Evolutionary conservation across 2,329 filamentous ascomycete genomes (phyloP), one percentile per base, ranked within the genome.

Genomic region (Pseudogymnoascus sp.): DNA sequence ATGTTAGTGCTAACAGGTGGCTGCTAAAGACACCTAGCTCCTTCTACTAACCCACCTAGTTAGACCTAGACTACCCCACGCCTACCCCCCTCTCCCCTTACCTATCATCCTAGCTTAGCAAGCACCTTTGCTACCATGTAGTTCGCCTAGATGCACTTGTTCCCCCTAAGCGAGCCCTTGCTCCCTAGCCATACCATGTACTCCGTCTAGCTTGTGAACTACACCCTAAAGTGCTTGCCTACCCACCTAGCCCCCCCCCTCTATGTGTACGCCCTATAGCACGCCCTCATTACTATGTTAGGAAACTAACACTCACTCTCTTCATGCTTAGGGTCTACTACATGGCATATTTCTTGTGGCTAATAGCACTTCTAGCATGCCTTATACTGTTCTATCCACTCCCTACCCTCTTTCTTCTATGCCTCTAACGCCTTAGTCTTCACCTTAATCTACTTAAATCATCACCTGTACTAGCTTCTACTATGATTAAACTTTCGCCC

Each of bases 341-440:
- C 43, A n/a, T 16, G 16, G 43, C 43, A 63, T 28, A 63, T 57
- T 4, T 60, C 62, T 39, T 63, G 19, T 25, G 7, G 43, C 43
- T 63, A 10, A 41, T 63, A 63, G 43, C 43, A 63, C 16, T 63
- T 54, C 62, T 21, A 63, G 21, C 48, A 63, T 19, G 37, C 43
- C 3, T 16, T 0, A 60, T 63, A 63, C 43, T 16, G 16, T 14
- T 36, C 16, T 19, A 63, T 63, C 36, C 21, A 63, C 43, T 63
- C 43, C 21, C 16, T 36, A 3, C 48, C 43, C 51, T 63, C 43
- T 39, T 21, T 23, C 25, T 39, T 54, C 37, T 8, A 16, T 16
- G 16, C 51, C 23, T 39, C 31, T 19, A 57, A 60, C 16, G 28
- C 37, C 39, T 57, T 4, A 1, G 23, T 60, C 39, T 63, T 63